Percentiles rank a stretch among this genome's conserved stretches.
Conservation (phyloP, 164 flowering plant genomes). For the Aristolochia contorta region DNA sequence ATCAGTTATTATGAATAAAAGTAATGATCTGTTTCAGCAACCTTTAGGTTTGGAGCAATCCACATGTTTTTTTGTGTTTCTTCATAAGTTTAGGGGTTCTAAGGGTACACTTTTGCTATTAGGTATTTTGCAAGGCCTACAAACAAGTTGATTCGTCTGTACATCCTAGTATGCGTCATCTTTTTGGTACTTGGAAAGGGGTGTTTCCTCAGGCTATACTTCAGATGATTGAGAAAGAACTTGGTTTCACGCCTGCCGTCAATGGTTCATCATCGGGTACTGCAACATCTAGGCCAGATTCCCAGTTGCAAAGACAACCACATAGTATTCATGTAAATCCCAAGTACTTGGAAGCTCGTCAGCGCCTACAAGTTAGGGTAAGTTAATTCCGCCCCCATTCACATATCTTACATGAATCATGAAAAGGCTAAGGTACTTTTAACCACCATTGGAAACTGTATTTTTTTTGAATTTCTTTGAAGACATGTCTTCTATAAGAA, state of each 20-base stretch:
- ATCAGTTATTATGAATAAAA: background rate
- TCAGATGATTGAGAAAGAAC: constrained; percentile 82
- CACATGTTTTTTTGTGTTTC: background rate
- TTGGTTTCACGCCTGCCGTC: constrained; percentile 42
- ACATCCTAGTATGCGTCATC: constrained; percentile 83
- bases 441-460: too few relatives aligned
- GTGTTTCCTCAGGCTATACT: constrained; percentile 75
- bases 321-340: constrained; percentile 98
- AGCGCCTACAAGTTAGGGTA: constrained; percentile 77
- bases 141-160: constrained; percentile 69
- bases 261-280: constrained; percentile 57
- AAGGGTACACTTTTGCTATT: constrained; percentile 1
- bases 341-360: constrained; percentile 81
- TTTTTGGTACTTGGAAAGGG: constrained; percentile 97
- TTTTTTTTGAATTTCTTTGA: too few relatives aligned
- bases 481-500: too few relatives aligned
- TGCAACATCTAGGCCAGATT: constrained; percentile 44
- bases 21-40: background rate
- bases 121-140: constrained; percentile 96
- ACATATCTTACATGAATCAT: too few relatives aligned
- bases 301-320: constrained; percentile 61
- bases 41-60: too few relatives aligned
- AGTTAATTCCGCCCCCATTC: constrained; percentile 5
- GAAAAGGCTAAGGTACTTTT: too few relatives aligned
- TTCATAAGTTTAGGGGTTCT: background rate